Conservation (phyloP, 1,139 yeast genomes). For the Pichia sp. region DNA sequence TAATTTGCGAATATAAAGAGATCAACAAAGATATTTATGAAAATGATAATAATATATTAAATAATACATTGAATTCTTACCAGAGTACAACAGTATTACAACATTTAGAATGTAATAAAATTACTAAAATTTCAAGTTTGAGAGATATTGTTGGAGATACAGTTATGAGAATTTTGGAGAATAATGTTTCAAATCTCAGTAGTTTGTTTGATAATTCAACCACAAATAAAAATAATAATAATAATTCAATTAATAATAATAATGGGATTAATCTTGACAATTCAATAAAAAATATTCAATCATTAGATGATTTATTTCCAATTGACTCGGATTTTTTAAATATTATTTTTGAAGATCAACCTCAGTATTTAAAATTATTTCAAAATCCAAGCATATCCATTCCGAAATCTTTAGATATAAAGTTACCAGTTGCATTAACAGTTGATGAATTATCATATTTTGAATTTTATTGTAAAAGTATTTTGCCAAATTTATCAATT, state of each 20-base stretch:
- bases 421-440: slow-evolving; percentile 19
- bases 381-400: slow-evolving; percentile 6
- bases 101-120: slow-evolving; percentile 5
- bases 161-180: slow-evolving; percentile 17
- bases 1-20: slow-evolving; percentile 18
- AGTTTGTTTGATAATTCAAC: slow-evolving; percentile 8
- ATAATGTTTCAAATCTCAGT: slow-evolving; percentile 10
- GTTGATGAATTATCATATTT: slow-evolving; percentile 24
- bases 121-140: slow-evolving; percentile 14
- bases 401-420: slow-evolving; percentile 16
- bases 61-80: no score
- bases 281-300: no score
- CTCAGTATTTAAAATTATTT: slow-evolving; percentile 12
- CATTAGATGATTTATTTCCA: slow-evolving; percentile 9
- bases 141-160: slow-evolving; percentile 18
- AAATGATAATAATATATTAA: no score
- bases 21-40: background rate
- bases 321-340: slow-evolving; percentile 13
- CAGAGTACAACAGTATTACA: no score
- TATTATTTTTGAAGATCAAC: slow-evolving; percentile 16
- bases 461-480: slow-evolving; percentile 30
- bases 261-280: no score
- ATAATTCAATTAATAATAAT: no score
- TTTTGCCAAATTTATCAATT: slow-evolving; percentile 31
- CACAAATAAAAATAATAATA: no score